Base-by-base conservation (phyloP, 1,284 basidiomycete genomes). In the Phellinidium pouzarii region DNA sequence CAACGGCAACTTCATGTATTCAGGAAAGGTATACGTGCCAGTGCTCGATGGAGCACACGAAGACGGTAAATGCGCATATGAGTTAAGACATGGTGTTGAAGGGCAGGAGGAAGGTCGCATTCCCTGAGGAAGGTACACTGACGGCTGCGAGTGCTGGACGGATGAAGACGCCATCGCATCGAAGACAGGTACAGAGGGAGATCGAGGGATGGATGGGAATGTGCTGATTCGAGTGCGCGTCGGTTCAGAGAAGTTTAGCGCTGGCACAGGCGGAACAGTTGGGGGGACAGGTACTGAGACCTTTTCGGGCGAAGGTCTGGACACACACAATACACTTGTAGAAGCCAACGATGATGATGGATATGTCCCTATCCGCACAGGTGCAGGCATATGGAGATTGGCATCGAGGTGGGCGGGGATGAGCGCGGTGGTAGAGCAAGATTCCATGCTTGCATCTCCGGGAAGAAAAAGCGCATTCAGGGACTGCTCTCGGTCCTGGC, bases 121-220 rank as follows among this genome's bases (percentile, higher is more conserved):
- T 25, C n/a, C n/a, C 36, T 34, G 31, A 27, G n/a, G 23, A 25
- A 11, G 19, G 2, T 40, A 17, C 7, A 40, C n/a, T 17, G n/a
- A n/a, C n/a, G n/a, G n/a, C n/a, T n/a, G n/a, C n/a, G n/a, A n/a
- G n/a, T n/a, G n/a, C n/a, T n/a, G n/a, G n/a, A n/a, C n/a, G n/a
- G n/a, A n/a, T n/a, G n/a, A 25, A 11, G 43, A 2, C 1, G 7
- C 34, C 3, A 25, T 31, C 19, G 43, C 34, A 29, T 51, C 49
- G 23, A 55, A 55, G 20, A 55, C 17, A n/a, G 54, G 54, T 1
- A 44, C 54, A 6, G 54, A 55, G 6, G 54, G 54, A 3, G 54
- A 55, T 37, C 54, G 48, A 14, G 54, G 54, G 2, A 55, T 55
- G 14, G 48, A 7, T 34, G 43, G 31, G 48, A 50, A 20, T 26